Conservation (phyloP, 2,329 filamentous ascomycete species). For the Trichothecium roseum region DNA sequence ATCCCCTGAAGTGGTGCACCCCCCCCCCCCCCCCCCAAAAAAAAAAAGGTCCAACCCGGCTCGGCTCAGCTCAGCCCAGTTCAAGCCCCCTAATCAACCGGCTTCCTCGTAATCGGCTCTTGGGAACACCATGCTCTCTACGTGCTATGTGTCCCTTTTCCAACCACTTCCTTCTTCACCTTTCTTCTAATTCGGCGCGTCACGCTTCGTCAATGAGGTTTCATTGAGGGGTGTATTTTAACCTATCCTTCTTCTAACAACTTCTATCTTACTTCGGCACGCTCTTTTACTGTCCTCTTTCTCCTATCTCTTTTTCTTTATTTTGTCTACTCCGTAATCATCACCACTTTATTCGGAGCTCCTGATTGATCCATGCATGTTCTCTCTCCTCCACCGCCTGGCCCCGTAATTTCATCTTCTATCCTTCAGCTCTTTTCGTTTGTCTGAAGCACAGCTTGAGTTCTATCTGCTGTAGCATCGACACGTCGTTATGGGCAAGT, state of each 20-base stretch:
- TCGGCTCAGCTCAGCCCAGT: too few relatives aligned
- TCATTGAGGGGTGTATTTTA: constrained; percentile 8
- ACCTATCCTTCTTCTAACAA: constrained; percentile 5
- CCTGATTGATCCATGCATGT: too few relatives aligned
- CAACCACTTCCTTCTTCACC: constrained; percentile 4
- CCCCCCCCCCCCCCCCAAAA: too few relatives aligned
- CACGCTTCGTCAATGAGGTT: constrained; percentile 2
- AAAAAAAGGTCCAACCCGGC: too few relatives aligned
- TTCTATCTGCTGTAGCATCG: neutral
- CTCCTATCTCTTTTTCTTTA: constrained; percentile 1
- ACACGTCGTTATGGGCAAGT: constrained; percentile 19
- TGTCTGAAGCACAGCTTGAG: neutral
- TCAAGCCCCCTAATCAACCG: too few relatives aligned
- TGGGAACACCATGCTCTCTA: too few relatives aligned
- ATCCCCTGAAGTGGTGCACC: too few relatives aligned
- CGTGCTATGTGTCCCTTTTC: constrained; percentile 2
- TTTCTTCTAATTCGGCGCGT: neutral
- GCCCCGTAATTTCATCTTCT: neutral
- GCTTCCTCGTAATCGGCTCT: too few relatives aligned
- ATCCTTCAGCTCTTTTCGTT: constrained; percentile 1
- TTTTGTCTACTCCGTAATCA: neutral
- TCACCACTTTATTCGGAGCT: too few relatives aligned
- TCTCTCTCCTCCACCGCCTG: constrained; percentile 3
- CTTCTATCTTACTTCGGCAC: constrained; percentile 5
- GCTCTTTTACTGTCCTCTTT: constrained; percentile 5